Conservation (phyloP, 2,329 filamentous ascomycete genomes). For the Aspergillus spinulosporus region DNA sequence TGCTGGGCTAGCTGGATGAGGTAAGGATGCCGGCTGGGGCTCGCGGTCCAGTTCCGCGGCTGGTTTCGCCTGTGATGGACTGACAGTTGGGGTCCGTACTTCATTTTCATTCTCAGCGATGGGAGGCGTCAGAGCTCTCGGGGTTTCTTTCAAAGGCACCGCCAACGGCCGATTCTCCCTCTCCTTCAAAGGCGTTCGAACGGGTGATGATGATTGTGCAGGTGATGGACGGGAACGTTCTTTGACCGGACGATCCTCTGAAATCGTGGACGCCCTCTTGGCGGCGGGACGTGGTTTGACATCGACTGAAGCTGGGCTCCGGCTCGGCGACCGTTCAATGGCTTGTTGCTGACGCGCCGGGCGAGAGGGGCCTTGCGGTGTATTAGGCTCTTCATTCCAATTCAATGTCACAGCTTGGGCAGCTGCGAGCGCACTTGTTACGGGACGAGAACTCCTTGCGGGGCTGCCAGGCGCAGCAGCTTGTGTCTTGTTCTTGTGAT, state of each 20-base stretch:
- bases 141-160: conserved; percentile 13
- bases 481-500: conserved; percentile 23
- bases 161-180: neutral
- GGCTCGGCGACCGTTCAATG: neutral
- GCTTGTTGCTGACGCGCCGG: neutral
- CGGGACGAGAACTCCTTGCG: conserved; percentile 30
- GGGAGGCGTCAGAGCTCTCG: conserved; percentile 13
- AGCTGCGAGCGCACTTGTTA: conserved; percentile 34
- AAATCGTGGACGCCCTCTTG: neutral
- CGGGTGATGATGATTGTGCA: conserved; percentile 40
- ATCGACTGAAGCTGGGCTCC: neutral
- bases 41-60: conserved; percentile 19
- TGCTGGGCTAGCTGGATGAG: conserved; percentile 52
- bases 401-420: conserved; percentile 27
- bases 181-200: conserved; percentile 18
- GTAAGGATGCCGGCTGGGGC: conserved; percentile 24
- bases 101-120: conserved; percentile 13
- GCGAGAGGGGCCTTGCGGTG: conserved; percentile 3
- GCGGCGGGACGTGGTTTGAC: neutral
- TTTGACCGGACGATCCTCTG: neutral
- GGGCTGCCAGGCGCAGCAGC: conserved; percentile 28
- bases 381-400: conserved; percentile 17
- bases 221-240: neutral
- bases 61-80: conserved; percentile 24
- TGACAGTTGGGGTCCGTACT: conserved; percentile 20